These are phyloP conservation scores for Scheffersomyces cryptocercus DNA, from an alignment of 1,139 yeast species.

Conservation along the genomic window DNA sequence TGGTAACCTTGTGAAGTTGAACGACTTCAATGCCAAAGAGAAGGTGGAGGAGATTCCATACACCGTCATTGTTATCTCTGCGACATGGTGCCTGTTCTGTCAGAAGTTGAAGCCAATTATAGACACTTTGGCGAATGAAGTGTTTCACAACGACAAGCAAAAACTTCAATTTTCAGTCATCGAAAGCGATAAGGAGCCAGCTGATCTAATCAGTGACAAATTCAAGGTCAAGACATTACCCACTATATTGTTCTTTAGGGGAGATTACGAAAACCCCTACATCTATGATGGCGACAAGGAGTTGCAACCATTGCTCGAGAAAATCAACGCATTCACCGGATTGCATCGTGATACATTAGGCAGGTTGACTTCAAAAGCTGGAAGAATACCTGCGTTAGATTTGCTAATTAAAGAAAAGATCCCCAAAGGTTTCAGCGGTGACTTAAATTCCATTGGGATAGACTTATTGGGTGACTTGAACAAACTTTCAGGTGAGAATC, in stretches of 20 bases:
- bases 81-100: constrained; percentile 38
- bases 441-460: constrained; percentile 8
- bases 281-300: constrained; percentile 43
- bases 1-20: constrained; percentile 26
- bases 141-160: constrained; percentile 31
- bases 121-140: constrained; percentile 31
- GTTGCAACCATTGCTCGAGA: constrained; percentile 44
- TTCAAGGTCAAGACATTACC: constrained; percentile 54
- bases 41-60: constrained; percentile 18
- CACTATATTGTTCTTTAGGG: constrained; percentile 50
- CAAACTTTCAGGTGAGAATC: constrained; percentile 4
- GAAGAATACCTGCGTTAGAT: constrained; percentile 50
- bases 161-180: constrained; percentile 47
- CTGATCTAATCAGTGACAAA: constrained; percentile 40
- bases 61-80: constrained; percentile 38
- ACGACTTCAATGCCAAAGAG: constrained; percentile 36
- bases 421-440: constrained; percentile 1
- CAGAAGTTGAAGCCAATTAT: constrained; percentile 28
- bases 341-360: constrained; percentile 57
- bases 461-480: constrained; percentile 14
- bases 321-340: constrained; percentile 53
- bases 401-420: constrained; percentile 26
- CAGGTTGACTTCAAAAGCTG: constrained; percentile 51
- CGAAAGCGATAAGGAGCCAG: constrained; percentile 45
- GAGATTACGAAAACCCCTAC: constrained; percentile 43